Percentiles rank a stretch among this genome's conserved stretches.
phyloP scores from a whole-genome alignment of 2,329 filamentous ascomycete genomes.

The Cladosporium sp. region DNA sequence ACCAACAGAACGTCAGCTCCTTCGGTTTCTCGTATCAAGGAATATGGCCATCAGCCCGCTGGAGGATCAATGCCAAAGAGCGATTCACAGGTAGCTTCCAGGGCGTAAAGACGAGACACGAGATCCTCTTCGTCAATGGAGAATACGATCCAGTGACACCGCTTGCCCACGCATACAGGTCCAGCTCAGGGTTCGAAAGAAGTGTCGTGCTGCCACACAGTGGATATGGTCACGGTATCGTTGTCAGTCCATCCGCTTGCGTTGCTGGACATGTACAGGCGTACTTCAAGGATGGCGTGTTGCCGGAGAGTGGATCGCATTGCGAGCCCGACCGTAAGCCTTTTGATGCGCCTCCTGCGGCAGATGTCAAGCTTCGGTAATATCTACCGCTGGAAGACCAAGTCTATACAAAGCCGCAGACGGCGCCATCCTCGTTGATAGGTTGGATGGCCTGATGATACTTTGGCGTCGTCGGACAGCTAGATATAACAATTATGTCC shows the following conservation, averaged over 20 bases:
- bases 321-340: not conserved
- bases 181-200: constrained; percentile 44
- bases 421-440: too few species aligned
- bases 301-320: not conserved
- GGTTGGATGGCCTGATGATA: too few species aligned
- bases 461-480: too few species aligned
- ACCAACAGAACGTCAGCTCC: not conserved
- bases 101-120: constrained; percentile 43
- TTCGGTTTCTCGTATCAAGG: not conserved
- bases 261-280: not conserved
- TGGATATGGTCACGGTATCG: constrained; percentile 33
- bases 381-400: not conserved
- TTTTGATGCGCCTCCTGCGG: not conserved
- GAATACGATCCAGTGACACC: constrained; percentile 62
- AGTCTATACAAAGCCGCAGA: too few species aligned
- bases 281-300: not conserved
- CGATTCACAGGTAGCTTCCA: constrained; percentile 26
- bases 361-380: not conserved
- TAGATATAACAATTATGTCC: too few species aligned
- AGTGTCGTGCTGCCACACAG: constrained; percentile 49
- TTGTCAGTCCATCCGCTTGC: constrained; percentile 41
- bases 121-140: constrained; percentile 59
- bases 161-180: constrained; percentile 48
- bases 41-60: not conserved
- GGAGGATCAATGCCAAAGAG: constrained; percentile 10